Base-by-base conservation (phyloP, 768 basidiomycete genomes). In the Naganishia antarctica region DNA sequence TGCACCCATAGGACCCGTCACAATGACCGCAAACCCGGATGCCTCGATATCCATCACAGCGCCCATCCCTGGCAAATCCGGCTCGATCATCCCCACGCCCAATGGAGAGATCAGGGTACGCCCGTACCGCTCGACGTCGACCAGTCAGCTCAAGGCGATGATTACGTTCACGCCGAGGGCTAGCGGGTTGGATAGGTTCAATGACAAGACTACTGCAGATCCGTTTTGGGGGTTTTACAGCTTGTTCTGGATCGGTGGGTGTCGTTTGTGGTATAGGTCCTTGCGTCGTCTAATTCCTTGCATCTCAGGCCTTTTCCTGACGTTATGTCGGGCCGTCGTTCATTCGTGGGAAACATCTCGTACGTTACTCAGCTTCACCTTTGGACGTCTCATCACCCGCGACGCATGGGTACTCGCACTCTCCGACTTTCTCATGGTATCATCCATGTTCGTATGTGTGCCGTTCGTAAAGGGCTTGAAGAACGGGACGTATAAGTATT, bases 221-320 rank as follows among this genome's bases (percentile, higher is more conserved):
- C 87, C 91, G 76, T 96, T 96, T 76, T 84, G 92, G 53, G 94
- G 94, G 0, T 98, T 98, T 81, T 97, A 91, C 78, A 85, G 88
- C 3, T 83, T 98, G 53, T 98, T 98, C 80, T 98, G 96, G 81
- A 79, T 81, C 37, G 75, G 75, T 72, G 60, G 67, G 70, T 73
- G 13, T n/a, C n/a, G n/a, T n/a, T n/a, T n/a, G 51, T 37, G 4
- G 31, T 21, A 4, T 8, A 21, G 21, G n/a, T 18, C 32, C 18
- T 31, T 28, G 25, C 28, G 32, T 32, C 29, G 15, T 34, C 34
- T 28, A 13, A 37, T 23, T 23, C 21, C 51, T n/a, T 7, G 13
- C 11, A 21, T 48, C 86, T 85, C 89, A 61, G 74, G 74, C 26
- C 69, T 93, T 68, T 91, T 89, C 70, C 83, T 94, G 53, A 86